A percentile compares a stretch with the other conserved stretches of the same genome.
Conservation (phyloP, 2,329 filamentous ascomycete genomes). For the Epichloe sp. region DNA sequence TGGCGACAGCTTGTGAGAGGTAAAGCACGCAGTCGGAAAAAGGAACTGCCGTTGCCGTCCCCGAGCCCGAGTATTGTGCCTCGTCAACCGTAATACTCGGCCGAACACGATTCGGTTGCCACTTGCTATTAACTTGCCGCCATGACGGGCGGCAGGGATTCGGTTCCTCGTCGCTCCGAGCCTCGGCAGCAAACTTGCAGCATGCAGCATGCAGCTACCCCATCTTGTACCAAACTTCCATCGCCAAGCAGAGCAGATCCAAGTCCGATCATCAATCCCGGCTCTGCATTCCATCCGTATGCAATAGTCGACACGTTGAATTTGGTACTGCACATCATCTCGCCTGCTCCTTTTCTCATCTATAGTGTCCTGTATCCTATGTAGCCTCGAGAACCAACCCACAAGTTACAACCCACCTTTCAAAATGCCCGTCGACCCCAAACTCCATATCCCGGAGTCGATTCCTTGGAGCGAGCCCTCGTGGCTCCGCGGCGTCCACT, state of each 20-base stretch:
- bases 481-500: constrained; percentile 15
- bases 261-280: background rate
- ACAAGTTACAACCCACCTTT: too few relatives aligned
- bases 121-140: too few relatives aligned
- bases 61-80: background rate
- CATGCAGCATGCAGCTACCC: background rate
- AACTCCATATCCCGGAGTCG: constrained; percentile 9
- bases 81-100: too few relatives aligned
- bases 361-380: too few relatives aligned
- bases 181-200: background rate
- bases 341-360: too few relatives aligned
- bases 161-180: background rate
- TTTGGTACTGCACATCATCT: background rate
- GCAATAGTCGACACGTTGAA: background rate
- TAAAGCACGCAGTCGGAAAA: background rate
- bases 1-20: background rate
- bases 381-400: too few relatives aligned
- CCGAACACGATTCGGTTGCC: too few relatives aligned
- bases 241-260: background rate
- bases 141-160: too few relatives aligned
- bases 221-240: background rate
- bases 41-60: background rate
- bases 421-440: constrained; percentile 10
- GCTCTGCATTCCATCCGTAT: background rate
- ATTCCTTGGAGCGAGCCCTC: constrained; percentile 16